phyloP scores from a whole-genome alignment of 2,329 filamentous ascomycete species.

The Calycina herbarum region DNA sequence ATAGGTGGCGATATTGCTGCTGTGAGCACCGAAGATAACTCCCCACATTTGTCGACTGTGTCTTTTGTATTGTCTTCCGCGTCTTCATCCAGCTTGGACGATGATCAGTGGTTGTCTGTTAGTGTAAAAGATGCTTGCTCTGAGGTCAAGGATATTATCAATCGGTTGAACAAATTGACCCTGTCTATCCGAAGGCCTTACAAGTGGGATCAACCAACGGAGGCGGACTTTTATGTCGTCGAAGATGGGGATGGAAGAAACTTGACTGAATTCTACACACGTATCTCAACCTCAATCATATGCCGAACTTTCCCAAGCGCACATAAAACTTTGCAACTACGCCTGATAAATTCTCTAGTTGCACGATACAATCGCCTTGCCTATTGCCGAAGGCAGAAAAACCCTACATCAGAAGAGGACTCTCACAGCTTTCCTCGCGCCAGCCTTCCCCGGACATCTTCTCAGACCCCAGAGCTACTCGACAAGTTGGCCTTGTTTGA shows the following conservation, averaged over 20 bases:
- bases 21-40: too few relatives aligned
- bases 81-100: neutral
- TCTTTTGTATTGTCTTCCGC: too few relatives aligned
- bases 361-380: neutral
- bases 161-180: neutral
- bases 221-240: neutral
- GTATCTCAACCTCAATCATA: neutral
- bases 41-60: too few relatives aligned
- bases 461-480: neutral
- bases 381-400: neutral
- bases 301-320: neutral
- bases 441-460: neutral
- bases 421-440: neutral
- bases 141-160: slow-evolving; percentile 4
- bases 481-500: too few relatives aligned
- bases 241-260: neutral
- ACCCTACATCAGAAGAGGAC: neutral
- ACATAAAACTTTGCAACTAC: neutral
- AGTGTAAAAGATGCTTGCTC: neutral
- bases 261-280: slow-evolving; percentile 7
- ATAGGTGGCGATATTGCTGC: too few relatives aligned
- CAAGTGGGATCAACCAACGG: neutral
- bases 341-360: neutral
- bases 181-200: neutral
- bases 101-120: neutral